A percentile compares a stretch with the other conserved stretches of the same genome.
phyloP scores from a whole-genome alignment of 495 filamentous ascomycete species.

The Tetracladium marchalianum region DNA sequence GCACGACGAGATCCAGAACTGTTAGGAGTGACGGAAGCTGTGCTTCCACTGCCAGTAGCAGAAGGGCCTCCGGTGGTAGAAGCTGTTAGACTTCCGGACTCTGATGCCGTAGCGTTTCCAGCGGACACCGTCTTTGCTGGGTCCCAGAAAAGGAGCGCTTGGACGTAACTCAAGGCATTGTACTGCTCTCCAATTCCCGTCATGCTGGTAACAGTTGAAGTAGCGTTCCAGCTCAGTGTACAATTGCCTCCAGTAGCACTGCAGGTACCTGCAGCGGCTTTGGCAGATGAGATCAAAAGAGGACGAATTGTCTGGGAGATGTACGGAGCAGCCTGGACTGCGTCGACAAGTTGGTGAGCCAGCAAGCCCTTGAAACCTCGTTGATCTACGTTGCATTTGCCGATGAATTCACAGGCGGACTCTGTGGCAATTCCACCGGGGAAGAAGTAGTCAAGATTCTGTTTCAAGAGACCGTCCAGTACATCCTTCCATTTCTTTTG shows the following conservation, averaged over 20 bases:
- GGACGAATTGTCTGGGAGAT: conserved; percentile 45
- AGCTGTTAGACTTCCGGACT: too few relatives aligned
- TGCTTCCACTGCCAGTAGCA: too few relatives aligned
- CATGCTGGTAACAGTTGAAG: conserved; percentile 12
- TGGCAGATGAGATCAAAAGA: conserved; percentile 42
- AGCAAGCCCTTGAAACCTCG: conserved; percentile 69
- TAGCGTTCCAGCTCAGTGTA: conserved; percentile 48
- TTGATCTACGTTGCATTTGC: conserved; percentile 62
- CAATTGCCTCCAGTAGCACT: conserved; percentile 34
- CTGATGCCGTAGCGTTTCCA: too few relatives aligned
- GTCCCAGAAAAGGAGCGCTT: conserved; percentile 45
- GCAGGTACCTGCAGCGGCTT: conserved; percentile 53
- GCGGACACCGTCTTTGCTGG: conserved; percentile 30
- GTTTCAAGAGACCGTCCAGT: conserved; percentile 44
- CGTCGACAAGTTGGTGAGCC: conserved; percentile 57
- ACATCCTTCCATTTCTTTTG: conserved; percentile 45
- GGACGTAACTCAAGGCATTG: conserved; percentile 57
- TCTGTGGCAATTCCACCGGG: conserved; percentile 52
- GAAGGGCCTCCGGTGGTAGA: too few relatives aligned
- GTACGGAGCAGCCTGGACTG: conserved; percentile 56
- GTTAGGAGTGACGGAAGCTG: too few relatives aligned
- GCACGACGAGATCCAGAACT: too few relatives aligned
- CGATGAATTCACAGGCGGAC: conserved; percentile 55
- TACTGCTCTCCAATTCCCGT: conserved; percentile 64
- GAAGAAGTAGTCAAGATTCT: conserved; percentile 46